Conservation (phyloP, 345 rosid genomes). For the Brassica rapa region DNA sequence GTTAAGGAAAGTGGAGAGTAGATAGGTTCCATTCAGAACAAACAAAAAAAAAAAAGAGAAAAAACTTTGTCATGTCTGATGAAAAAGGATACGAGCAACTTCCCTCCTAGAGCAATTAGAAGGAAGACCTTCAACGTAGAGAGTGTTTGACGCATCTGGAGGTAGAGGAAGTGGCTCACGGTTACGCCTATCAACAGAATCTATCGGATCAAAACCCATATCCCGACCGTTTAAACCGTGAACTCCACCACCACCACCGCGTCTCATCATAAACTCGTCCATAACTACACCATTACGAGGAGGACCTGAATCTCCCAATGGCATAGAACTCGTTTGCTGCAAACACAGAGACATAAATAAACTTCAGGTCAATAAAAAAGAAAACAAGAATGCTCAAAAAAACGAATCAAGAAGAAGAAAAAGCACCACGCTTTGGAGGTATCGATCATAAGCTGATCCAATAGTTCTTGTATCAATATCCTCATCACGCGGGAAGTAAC, state of each 20-base stretch:
- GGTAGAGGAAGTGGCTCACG: conserved; percentile 70
- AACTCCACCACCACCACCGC: conserved; percentile 35
- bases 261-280: conserved; percentile 44
- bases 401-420: conserved; percentile 6
- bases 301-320: conserved; percentile 63
- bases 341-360: conserved; percentile 16
- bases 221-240: conserved; percentile 47
- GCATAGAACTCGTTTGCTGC: conserved; percentile 53
- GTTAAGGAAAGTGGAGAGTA: conserved; percentile 43
- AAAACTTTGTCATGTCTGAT: not conserved
- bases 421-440: conserved; percentile 66
- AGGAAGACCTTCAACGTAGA: conserved; percentile 90
- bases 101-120: conserved; percentile 73
- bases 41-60: not conserved
- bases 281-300: conserved; percentile 45
- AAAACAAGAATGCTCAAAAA: not conserved
- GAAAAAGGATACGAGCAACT: conserved; percentile 82
- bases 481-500: conserved; percentile 58
- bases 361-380: conserved; percentile 24
- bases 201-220: conserved; percentile 48
- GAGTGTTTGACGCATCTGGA: conserved; percentile 80
- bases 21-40: not conserved
- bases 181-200: conserved; percentile 51
- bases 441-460: conserved; percentile 84
- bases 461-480: conserved; percentile 69